Conservation (phyloP, 2,329 filamentous ascomycete genomes). For the Cytospora piceicola region DNA sequence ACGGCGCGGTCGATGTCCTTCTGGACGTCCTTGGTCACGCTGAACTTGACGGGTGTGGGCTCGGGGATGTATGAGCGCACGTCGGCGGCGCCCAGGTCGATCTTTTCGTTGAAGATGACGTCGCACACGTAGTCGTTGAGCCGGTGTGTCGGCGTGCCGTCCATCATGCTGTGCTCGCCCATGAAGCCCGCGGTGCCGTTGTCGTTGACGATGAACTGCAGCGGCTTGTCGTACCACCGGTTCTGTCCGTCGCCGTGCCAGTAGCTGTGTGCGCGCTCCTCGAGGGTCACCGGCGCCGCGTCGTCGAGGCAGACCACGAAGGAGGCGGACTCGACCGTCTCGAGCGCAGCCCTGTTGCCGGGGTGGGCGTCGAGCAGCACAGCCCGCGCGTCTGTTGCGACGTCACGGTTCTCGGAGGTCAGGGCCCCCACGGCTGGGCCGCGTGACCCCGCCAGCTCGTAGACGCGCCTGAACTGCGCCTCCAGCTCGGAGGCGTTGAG, state of each 20-base stretch:
- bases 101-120: slow-evolving; percentile 90
- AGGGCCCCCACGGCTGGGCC: slow-evolving; percentile 78
- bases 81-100: slow-evolving; percentile 80
- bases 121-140: slow-evolving; percentile 94
- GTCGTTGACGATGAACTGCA: slow-evolving; percentile 97
- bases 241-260: slow-evolving; percentile 98
- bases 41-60: slow-evolving; percentile 77
- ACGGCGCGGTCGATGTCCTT: slow-evolving; percentile 78
- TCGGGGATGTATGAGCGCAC: slow-evolving; percentile 84
- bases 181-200: slow-evolving; percentile 97
- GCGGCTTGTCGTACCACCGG: slow-evolving; percentile 96
- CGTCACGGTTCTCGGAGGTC: slow-evolving; percentile 90
- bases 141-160: slow-evolving; percentile 95
- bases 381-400: slow-evolving; percentile 84
- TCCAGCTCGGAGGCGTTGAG: slow-evolving; percentile 90
- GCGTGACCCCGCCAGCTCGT: slow-evolving; percentile 67
- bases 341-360: slow-evolving; percentile 76
- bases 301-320: slow-evolving; percentile 95
- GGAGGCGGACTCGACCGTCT: slow-evolving; percentile 83
- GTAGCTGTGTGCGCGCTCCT: slow-evolving; percentile 94
- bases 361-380: slow-evolving; percentile 76
- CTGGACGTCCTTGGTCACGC: slow-evolving; percentile 73
- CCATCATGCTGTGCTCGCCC: slow-evolving; percentile 99
- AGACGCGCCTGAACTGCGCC: slow-evolving; percentile 83
- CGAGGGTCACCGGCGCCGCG: slow-evolving; percentile 85